A percentile compares a stretch with the other conserved stretches of the same genome.
phyloP scores from a whole-genome alignment of 345 rosid species.

The Abelmoschus esculentus region DNA sequence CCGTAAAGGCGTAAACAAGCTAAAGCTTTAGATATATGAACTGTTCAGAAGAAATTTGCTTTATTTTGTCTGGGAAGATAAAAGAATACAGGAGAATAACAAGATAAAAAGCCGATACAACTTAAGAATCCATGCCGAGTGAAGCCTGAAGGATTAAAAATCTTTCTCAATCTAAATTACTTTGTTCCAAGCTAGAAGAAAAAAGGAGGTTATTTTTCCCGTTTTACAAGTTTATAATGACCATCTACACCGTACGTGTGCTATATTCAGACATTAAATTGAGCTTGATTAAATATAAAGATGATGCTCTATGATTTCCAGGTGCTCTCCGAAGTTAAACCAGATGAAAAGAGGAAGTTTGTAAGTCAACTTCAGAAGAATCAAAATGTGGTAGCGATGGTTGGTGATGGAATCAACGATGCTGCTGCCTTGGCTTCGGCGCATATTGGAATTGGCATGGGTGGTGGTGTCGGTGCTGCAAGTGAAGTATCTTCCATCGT shows the following conservation, averaged over 20 bases:
- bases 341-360: constrained; percentile 69
- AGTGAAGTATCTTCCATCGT: constrained; percentile 92
- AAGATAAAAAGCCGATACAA: neutral
- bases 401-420: constrained; percentile 97
- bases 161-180: too few species aligned
- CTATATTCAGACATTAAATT: neutral
- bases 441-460: constrained; percentile 89
- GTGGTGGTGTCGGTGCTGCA: constrained; percentile 94
- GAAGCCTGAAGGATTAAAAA: neutral
- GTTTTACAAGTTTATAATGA: neutral
- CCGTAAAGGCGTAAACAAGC: neutral
- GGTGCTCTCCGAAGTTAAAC: constrained; percentile 82
- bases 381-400: constrained; percentile 79
- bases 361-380: constrained; percentile 62
- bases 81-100: neutral
- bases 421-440: constrained; percentile 94
- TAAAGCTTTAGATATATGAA: neutral
- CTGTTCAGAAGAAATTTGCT: constrained; percentile 2
- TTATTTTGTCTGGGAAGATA: neutral
- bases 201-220: neutral
- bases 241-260: neutral
- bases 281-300: neutral
- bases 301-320: constrained; percentile 21
- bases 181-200: neutral
- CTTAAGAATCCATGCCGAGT: neutral